Percentiles rank a stretch among this genome's conserved stretches.
These are phyloP conservation scores for Leptosphaerulina australis DNA, from an alignment of 2,329 filamentous ascomycete species.

Conservation along the genomic window DNA sequence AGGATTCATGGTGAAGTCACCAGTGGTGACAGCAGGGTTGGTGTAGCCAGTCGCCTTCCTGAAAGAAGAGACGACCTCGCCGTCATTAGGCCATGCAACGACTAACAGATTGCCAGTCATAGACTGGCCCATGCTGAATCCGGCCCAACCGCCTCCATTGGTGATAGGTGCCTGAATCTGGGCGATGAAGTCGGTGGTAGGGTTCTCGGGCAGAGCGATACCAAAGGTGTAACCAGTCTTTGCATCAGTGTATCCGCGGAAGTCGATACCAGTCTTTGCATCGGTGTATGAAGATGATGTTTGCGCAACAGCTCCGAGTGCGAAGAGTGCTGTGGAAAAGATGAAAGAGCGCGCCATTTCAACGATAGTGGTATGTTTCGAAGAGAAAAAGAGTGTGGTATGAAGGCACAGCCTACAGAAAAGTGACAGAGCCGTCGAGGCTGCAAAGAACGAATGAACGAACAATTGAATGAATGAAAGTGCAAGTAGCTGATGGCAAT, in stretches of 20 bases:
- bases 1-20: constrained; percentile 51
- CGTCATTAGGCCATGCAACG: constrained; percentile 60
- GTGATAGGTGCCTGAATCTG: constrained; percentile 56
- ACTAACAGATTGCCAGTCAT: constrained; percentile 60
- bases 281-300: constrained; percentile 38
- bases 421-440: constrained; percentile 43
- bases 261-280: constrained; percentile 42
- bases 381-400: constrained; percentile 24
- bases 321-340: constrained; percentile 35
- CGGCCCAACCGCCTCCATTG: constrained; percentile 57
- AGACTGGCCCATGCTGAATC: constrained; percentile 55
- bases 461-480: constrained; percentile 18
- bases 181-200: constrained; percentile 60
- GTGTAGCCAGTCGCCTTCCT: constrained; percentile 57
- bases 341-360: constrained; percentile 40
- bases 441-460: constrained; percentile 30
- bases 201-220: constrained; percentile 58
- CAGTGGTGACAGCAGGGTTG: constrained; percentile 54
- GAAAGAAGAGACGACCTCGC: constrained; percentile 55
- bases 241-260: constrained; percentile 39
- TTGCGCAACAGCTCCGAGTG: constrained; percentile 35
- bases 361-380: constrained; percentile 11
- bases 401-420: constrained; percentile 35
- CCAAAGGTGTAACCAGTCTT: constrained; percentile 56
- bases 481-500: constrained; percentile 17